Conservation (phyloP, 768 basidiomycete species). For the Tricholoma matsutake region DNA sequence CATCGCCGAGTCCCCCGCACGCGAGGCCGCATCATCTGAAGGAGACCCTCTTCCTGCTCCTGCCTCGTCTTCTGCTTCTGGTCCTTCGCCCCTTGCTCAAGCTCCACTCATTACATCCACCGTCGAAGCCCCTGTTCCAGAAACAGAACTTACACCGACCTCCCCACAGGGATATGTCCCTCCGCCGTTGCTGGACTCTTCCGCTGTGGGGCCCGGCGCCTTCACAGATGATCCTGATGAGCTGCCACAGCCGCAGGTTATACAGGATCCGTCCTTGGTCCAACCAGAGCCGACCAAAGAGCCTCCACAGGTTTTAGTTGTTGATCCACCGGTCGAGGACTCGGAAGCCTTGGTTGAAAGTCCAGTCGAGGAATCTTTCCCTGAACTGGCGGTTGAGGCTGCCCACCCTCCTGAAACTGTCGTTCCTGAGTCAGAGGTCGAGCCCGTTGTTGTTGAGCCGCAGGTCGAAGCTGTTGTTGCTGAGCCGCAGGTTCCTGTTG, state of each 20-base stretch:
- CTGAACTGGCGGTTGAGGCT: neutral
- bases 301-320: slow-evolving; percentile 2
- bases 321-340: neutral
- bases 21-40: slow-evolving; percentile 45
- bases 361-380: slow-evolving; percentile 3
- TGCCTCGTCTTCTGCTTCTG: slow-evolving; percentile 19
- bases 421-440: neutral
- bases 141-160: slow-evolving; percentile 6
- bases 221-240: slow-evolving; percentile 53
- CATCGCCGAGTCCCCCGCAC: slow-evolving; percentile 66
- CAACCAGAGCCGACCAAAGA: slow-evolving; percentile 16
- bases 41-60: slow-evolving; percentile 32
- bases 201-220: slow-evolving; percentile 44
- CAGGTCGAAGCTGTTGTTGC: neutral
- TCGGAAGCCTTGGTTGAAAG: slow-evolving; percentile 5
- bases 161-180: slow-evolving; percentile 29
- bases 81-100: slow-evolving; percentile 40
- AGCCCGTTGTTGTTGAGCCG: neutral
- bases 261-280: slow-evolving; percentile 27
- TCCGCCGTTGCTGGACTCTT: slow-evolving; percentile 38
- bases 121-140: neutral
- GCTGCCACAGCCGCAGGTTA: slow-evolving; percentile 30
- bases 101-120: slow-evolving; percentile 18
- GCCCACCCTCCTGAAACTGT: slow-evolving; percentile 3
- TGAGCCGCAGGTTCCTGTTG: neutral